Evolutionary conservation across 306 rosid species (phyloP), one percentile per base, ranked within the genome.

Genomic region (Trifolium fragiferum): DNA sequence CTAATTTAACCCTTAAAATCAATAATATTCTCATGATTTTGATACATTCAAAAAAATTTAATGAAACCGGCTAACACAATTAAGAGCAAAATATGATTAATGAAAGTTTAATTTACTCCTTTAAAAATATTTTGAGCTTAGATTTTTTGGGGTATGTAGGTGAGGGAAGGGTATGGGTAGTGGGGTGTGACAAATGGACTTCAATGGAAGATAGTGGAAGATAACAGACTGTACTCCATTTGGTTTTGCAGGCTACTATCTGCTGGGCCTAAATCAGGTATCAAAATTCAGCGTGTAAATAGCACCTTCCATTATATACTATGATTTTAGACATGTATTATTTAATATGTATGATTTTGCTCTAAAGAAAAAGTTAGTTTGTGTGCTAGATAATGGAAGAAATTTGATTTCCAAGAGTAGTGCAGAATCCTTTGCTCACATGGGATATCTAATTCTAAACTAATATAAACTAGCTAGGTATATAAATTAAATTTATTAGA

Each of bases 171-270:
- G 76, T 50, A 82, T 72, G 76, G 82, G 68, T 58, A 35, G 70
- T 21, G 77, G 75, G 67, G 62, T 21, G 30, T 69, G 70, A 77
- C 61, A 33, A 1, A 62, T 46, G 55, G 61, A 70, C 38, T 62
- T 27, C 6, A 75, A 78, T 37, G 80, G 68, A 57, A 73, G 75
- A 67, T 25, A 67, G 84, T 80, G 78, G 82, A 25, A 57, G 8
- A 64, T 51, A 72, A 80, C 92, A 87, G 90, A 73, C 86, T 89
- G 91, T 89, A 76, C 61, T 84, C 95, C 95, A 89, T 87, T 80
- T 71, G 19, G 72, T 77, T 78, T 51, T 74, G 82, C 43, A 63
- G 58, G 44, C 44, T 73, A 55, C 21, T 60, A 60, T 14, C 21
- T 60, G 38, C 10, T 72, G 23, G 80, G 54, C 80, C 77, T 66